Evolutionary conservation across 306 rosid species (phyloP), one percentile per base, ranked within the genome.

Genomic region (Gastrolobium villosum): DNA sequence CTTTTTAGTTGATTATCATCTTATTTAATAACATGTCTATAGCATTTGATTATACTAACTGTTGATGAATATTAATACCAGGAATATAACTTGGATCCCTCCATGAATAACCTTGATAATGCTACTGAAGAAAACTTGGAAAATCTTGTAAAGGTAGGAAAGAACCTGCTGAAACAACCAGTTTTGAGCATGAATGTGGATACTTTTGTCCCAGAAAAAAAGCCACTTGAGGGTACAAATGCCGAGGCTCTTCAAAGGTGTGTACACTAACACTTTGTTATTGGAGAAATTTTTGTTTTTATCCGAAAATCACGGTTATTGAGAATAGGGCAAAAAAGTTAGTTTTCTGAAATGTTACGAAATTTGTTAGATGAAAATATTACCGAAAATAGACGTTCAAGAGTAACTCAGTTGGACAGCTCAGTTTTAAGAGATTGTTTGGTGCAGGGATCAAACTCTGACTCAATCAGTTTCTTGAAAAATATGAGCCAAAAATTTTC

Each of bases 161-260:
- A 81, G 39, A 45, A 44, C 0, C 20, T 91, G 3, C 71, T 89
- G 85, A 13, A 67, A 45, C 77, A 87, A 64, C 71, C 61, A 9
- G 89, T 89, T 63, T 45, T 74, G 1, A 85, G 84, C 34, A 54
- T 80, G 59, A 79, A 89, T 71, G 66, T 78, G 13, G 66, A 72
- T 13, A 86, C 85, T 5, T 89, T 91, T 41, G 54, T 13, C 5
- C 87, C 59, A 3, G 83, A 84, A 48, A 39, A 77, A 20, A 7
- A 73, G 20, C 2, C 15, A 64, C 10, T 35, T 13, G 5, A 57
- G 1, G 91, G 78, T 52, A 87, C 87, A 39, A 91, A 91, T 62
- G 82, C 64, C 26, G 37, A 78, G 54, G 93, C 96, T 78, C 89
- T 91, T 30, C 26, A 9, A 32, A 87, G 89, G 92, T 89, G 57